These are phyloP conservation scores for Penicillium waksmanii DNA, from an alignment of 495 filamentous ascomycete genomes.

Conservation along the genomic window DNA sequence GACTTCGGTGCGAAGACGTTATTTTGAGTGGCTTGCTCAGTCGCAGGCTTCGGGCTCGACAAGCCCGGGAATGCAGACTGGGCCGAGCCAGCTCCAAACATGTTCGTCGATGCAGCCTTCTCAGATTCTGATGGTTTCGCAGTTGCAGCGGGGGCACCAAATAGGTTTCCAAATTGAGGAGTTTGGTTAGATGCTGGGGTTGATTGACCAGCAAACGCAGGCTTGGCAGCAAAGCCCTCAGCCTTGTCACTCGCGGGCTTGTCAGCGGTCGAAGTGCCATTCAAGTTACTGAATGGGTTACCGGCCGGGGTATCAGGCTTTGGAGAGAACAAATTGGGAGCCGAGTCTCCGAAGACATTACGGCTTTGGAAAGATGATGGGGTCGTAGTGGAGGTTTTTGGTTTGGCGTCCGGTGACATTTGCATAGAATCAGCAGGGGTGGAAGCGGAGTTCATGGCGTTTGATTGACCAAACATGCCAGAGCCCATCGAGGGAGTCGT, in stretches of 20 bases:
- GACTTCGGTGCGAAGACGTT: constrained; percentile 16
- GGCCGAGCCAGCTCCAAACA: neutral
- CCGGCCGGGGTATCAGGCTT: constrained; percentile 20
- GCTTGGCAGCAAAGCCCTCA: constrained; percentile 18
- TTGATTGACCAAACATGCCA: constrained; percentile 29
- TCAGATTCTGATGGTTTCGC: neutral
- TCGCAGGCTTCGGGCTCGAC: neutral
- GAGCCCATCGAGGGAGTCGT: constrained; percentile 15
- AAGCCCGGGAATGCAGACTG: neutral
- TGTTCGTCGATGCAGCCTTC: neutral
- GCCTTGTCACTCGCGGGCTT: constrained; percentile 17
- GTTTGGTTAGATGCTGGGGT: neutral
- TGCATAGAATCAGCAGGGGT: constrained; percentile 45
- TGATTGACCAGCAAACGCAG: constrained; percentile 14
- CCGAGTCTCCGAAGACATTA: constrained; percentile 25
- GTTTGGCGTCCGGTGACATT: constrained; percentile 46
- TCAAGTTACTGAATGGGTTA: constrained; percentile 29
- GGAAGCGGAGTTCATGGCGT: constrained; percentile 22
- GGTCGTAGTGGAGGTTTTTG: constrained; percentile 22
- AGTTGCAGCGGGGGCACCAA: constrained; percentile 9
- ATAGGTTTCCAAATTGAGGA: constrained; percentile 12
- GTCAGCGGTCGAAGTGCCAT: constrained; percentile 7
- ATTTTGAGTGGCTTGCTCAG: constrained; percentile 8
- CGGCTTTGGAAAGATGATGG: constrained; percentile 18
- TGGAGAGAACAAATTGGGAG: constrained; percentile 18